Conservation (phyloP, 495 filamentous ascomycete species). For the Lasiosphaeria ovina region DNA sequence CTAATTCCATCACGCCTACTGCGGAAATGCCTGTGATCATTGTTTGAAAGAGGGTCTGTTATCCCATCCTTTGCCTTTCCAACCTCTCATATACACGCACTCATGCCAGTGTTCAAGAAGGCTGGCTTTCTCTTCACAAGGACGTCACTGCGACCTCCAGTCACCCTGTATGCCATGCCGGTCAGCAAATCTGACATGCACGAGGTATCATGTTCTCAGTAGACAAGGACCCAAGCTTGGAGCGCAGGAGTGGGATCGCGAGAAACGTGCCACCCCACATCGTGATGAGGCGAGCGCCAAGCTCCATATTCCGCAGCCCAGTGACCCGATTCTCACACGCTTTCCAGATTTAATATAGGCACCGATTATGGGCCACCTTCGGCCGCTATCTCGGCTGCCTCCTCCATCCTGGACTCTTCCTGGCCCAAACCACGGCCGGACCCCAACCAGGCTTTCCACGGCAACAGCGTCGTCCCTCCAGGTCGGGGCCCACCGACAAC, state of each 20-base stretch:
- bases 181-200: constrained; percentile 31
- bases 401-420: constrained; percentile 13
- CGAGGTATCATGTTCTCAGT: constrained; percentile 37
- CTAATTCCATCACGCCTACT: too few relatives aligned
- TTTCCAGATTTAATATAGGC: constrained; percentile 6
- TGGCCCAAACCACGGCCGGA: constrained; percentile 16
- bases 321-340: neutral
- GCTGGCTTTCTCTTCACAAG: constrained; percentile 12
- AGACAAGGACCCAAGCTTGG: constrained; percentile 37
- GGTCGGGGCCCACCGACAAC: constrained; percentile 26
- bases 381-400: constrained; percentile 6
- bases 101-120: neutral
- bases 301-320: neutral
- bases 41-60: too few relatives aligned
- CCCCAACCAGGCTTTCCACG: constrained; percentile 21
- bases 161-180: constrained; percentile 35
- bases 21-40: too few relatives aligned
- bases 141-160: constrained; percentile 34
- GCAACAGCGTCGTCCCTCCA: constrained; percentile 4
- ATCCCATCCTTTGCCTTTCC: too few relatives aligned
- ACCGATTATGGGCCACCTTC: constrained; percentile 12
- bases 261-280: neutral
- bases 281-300: constrained; percentile 8
- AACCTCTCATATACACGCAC: too few relatives aligned
- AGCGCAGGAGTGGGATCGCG: constrained; percentile 11